phyloP scores from a whole-genome alignment of 2,329 filamentous ascomycete species.

The Fusarium newnesense region DNA sequence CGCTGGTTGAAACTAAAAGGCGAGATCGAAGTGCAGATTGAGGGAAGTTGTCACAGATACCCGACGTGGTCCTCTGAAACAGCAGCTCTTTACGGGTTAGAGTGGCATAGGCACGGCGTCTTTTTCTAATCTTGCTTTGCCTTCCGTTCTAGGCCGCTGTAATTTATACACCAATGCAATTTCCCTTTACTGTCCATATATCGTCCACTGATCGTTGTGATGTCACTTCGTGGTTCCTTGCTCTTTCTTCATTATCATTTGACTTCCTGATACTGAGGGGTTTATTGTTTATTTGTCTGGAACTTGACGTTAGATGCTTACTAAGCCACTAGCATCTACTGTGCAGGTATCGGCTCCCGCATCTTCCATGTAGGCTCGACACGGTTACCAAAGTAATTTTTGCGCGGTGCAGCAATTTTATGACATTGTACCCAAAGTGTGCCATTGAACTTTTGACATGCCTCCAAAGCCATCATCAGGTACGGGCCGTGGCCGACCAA shows the following conservation, averaged over 20 bases:
- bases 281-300: neutral
- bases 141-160: conserved; percentile 66
- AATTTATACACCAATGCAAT: conserved; percentile 72
- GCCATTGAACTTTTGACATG: conserved; percentile 46
- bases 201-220: neutral
- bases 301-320: conserved; percentile 1
- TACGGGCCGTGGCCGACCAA: conserved; percentile 51
- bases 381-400: neutral
- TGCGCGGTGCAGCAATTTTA: neutral
- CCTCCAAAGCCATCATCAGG: conserved; percentile 54
- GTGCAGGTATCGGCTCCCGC: too few species aligned
- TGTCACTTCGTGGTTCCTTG: neutral
- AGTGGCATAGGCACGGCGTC: conserved; percentile 62
- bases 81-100: conserved; percentile 58
- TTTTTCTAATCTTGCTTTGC: conserved; percentile 57
- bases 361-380: neutral
- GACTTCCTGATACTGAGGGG: neutral
- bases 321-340: conserved; percentile 8
- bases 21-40: conserved; percentile 57
- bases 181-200: conserved; percentile 53
- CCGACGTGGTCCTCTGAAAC: conserved; percentile 53
- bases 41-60: conserved; percentile 56
- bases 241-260: neutral
- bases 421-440: neutral
- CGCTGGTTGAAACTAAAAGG: conserved; percentile 57